Base-by-base conservation (phyloP, 2,329 filamentous ascomycete genomes). In the Alternaria sp. region DNA sequence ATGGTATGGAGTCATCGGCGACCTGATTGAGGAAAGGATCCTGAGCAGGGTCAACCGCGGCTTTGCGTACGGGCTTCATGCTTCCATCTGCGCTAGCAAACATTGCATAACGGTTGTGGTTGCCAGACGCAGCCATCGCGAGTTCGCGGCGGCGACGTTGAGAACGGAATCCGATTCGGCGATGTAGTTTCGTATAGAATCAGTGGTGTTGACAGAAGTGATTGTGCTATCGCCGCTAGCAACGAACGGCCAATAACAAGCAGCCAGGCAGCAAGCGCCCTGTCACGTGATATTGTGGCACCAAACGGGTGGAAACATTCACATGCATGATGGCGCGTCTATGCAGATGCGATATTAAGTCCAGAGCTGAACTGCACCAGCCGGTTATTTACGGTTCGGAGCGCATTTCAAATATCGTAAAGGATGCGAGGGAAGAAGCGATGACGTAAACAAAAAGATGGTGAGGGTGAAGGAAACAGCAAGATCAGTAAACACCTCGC, bases 11-110 rank as follows among this genome's bases (percentile, higher is more conserved):
- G 50, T 68, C 59, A 10, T 72, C 68, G 5, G 61, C 57, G 11
- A 68, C 56, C 46, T 72, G 70, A 11, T 72, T 72, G 9, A 65
- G 42, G 14, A 72, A 72, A 0, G 67, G 62, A 33, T 66, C 71
- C 21, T 56, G 42, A 5, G 56, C 46, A 0, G 44, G 40, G n/a
- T 66, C 59, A 10, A 52, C 26, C 11, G 45, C 26, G n/a, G 60
- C 24, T 29, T 21, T 45, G 14, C 36, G 39, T 11, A 21, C 24
- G 4, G 65, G 49, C 4, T 46, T 28, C 17, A 17, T 42, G 9
- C 56, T 61, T 5, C 62, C 61, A 17, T 68, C 61, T 5, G 56
- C 34, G 2, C 64, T 63, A 7, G 54, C 48, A 31, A 73, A 69
- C 11, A 72, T 54, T 28, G 70, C 66, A 50, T 69, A 74, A 23